Base-by-base conservation (phyloP, 352 stramenopile genomes). In the Blastocystis sp. region DNA sequence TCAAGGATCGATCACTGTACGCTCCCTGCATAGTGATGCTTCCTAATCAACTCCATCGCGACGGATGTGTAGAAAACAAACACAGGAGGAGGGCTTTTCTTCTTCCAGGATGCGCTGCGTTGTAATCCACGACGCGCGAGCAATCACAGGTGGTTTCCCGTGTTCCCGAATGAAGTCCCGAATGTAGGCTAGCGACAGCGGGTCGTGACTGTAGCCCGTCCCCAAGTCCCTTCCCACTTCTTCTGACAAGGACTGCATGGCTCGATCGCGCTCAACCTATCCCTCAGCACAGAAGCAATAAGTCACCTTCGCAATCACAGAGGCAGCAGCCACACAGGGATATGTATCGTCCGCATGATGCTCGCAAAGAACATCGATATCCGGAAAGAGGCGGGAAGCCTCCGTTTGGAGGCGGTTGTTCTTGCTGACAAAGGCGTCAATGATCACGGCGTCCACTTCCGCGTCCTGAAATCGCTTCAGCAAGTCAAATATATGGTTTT, bases 401-500 rank as follows among this genome's bases (percentile, higher is more conserved):
- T 77, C 66, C 19, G 38, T n/a, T 9, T 56, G 11, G 14, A 77
- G 34, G 60, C 66, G 66, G 45, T 77, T 77, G 14, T 77, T 77
- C 19, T 53, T 48, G 60, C 66, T 77, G 38, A 77, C 66, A 59
- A 77, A 77, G 21, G 66, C 66, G 60, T 77, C 66, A 53, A 77
- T 60, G n/a, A 77, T 41, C 21, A 77, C 66, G 19, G 53, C 66
- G 45, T 77, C 66, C 19, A 77, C 66, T 2, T 28, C n/a, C 53
- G 53, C 66, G 4, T 53, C 45, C 4, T n/a, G n/a, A 60, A 56
- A 77, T 19, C 45, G 38, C 66, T 53, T n/a, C 43, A 77, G 34
- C 34, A 77, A 14, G n/a, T 77, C 10, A 23, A 77, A 60, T 17
- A 77, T 77, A n/a, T 77, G 66, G 45, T 77, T 77, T 34, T 77